Evolutionary conservation across 148 eudicot species (phyloP).

Genomic region (Rhododendron molle): DNA sequence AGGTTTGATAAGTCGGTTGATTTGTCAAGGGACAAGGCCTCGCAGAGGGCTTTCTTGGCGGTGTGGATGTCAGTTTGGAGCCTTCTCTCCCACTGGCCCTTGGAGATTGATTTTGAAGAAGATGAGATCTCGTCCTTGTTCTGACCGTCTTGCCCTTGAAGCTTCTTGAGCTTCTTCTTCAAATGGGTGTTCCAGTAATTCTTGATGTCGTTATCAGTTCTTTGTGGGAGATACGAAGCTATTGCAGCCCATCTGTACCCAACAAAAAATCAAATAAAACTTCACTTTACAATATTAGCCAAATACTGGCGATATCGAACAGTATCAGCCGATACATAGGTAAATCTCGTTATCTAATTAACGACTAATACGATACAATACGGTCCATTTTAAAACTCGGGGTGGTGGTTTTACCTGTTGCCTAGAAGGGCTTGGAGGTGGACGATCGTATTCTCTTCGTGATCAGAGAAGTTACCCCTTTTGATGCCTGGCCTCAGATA

Average conservation of each 20-base stretch:
- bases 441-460: constrained; percentile 81
- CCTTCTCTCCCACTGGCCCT: constrained; percentile 89
- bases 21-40: constrained; percentile 73
- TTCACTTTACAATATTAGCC: too few relatives aligned
- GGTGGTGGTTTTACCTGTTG: constrained; percentile 41
- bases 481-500: constrained; percentile 88
- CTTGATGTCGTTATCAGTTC: constrained; percentile 89
- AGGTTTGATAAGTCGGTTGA: constrained; percentile 14
- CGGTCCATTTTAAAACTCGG: too few relatives aligned
- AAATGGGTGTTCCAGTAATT: constrained; percentile 92
- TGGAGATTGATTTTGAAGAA: constrained; percentile 28
- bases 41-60: constrained; percentile 80
- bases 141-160: constrained; percentile 28
- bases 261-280: not conserved
- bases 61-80: constrained; percentile 78
- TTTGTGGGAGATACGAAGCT: constrained; percentile 85
- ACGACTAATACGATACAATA: too few relatives aligned
- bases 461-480: constrained; percentile 73
- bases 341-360: not conserved
- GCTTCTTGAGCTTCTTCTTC: constrained; percentile 60
- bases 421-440: constrained; percentile 93
- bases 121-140: constrained; percentile 23
- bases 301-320: too few relatives aligned
- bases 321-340: too few relatives aligned
- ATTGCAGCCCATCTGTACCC: constrained; percentile 82